Base-by-base conservation (phyloP, 2,329 filamentous ascomycete genomes). In the Exophiala sp. region DNA sequence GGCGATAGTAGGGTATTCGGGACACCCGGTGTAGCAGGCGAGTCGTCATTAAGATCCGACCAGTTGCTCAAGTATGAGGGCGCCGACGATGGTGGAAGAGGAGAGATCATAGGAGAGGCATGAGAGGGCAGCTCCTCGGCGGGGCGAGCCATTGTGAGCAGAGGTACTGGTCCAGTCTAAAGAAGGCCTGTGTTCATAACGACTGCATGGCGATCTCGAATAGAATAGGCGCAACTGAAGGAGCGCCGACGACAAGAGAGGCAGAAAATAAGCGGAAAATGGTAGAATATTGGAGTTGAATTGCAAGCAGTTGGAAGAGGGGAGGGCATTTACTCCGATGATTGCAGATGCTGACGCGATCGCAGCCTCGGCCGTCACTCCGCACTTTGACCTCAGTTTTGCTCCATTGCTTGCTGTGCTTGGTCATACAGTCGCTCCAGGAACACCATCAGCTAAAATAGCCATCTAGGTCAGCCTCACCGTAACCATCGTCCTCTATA, bases 1-100 rank as follows among this genome's bases (percentile, higher is more conserved):
- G 78, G 77, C 39, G 78, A 77, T 56, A 77, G 68, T 44, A 80
- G 66, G 22, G 77, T 75, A 14, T 68, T 68, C n/a, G 74, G 73
- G 22, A 76, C 68, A 3, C 70, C 69, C 32, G 75, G 71, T 14
- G 74, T 73, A 14, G 65, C 58, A 50, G 63, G 47, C 14, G 41
- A 46, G 22, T 45, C 46, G 22, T 55, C 54, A 24, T 63, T 43
- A 41, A 59, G 48, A 45, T 62, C 56, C 22, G 60, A 55, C 56
- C 56, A 64, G 50, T 60, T 60, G 23, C 57, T 52, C 37, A 63
- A 38, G 50, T 58, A 49, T 39, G 45, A n/a, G n/a, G n/a, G 49
- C 43, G 56, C 42, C 49, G 54, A 66, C 52, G 60, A 45, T 58
- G 60, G 52, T 60, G 57, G 60, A 50, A 66, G 66, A 52, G 72